Base-by-base conservation (phyloP, 2,329 filamentous ascomycete species). In the Erysiphe neolycopersici region DNA sequence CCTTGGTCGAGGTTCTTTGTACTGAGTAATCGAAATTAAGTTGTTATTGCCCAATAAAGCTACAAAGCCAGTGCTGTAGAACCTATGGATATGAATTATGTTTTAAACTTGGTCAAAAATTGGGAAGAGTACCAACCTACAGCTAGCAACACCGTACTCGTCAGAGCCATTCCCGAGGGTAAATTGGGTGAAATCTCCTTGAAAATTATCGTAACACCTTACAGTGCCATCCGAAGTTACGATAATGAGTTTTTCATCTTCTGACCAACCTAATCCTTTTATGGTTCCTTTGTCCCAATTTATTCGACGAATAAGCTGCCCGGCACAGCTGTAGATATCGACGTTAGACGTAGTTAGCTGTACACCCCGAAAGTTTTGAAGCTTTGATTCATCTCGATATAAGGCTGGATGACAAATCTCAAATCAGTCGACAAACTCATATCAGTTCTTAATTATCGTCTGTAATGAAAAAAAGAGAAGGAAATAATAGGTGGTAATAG, bases 111-210 rank as follows among this genome's bases (percentile, higher is more conserved):
- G 22, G 22, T 31, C 18, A 43, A 19, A 38, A 4, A 9, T 17
- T 26, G 1, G 8, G 9, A 22, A n/a, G n/a, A 33, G 32, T 19
- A 51, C 51, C 44, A 41, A 54, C 60, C 76, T 76, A 62, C 87
- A 95, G n/a, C 76, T 77, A 51, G 75, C 68, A 17, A 98, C 85
- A 22, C 87, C 80, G 54, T 78, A 74, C 50, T 92, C 81, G 53
- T 95, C 89, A 19, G 85, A 77, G 19, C 81, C 81, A 59, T 91
- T 78, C 44, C 87, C 89, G 0, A 98, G 66, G 1, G 81, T 85
- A 59, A 95, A 98, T 46, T 92, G 85, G 14, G 78, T 82, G 57
- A 98, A 98, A 57, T 95, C 87, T 48, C 79, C 82, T 58, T 93
- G 80, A n/a, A 98, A 64, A 54, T 89, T 81, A 58, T 84, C 75